Percentiles rank a stretch among this genome's conserved stretches.
These are phyloP conservation scores for Hortiboletus campestris DNA, from an alignment of 768 basidiomycete genomes.

Conservation along the genomic window DNA sequence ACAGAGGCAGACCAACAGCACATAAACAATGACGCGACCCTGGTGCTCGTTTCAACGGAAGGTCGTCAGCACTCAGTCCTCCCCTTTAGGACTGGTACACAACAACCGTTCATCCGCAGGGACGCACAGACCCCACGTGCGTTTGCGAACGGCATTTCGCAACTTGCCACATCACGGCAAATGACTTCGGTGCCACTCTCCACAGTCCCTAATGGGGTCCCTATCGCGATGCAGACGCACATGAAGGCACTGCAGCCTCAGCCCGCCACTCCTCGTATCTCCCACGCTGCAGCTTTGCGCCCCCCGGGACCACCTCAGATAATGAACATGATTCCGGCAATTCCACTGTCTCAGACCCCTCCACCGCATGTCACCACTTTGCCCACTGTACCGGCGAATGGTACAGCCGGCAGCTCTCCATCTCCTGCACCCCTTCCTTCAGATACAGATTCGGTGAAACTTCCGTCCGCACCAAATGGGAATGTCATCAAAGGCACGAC, in stretches of 20 bases:
- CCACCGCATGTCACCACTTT: constrained; percentile 31
- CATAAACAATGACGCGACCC: constrained; percentile 50
- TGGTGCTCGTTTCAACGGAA: constrained; percentile 43
- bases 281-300: constrained; percentile 40
- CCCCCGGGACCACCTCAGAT: constrained; percentile 38
- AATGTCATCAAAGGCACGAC: constrained; percentile 28
- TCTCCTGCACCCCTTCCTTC: constrained; percentile 40
- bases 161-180: constrained; percentile 21
- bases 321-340: constrained; percentile 32
- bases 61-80: constrained; percentile 50
- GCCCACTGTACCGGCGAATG: constrained; percentile 31
- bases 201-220: constrained; percentile 42
- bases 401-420: constrained; percentile 30
- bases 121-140: constrained; percentile 23
- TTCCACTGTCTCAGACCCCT: constrained; percentile 32
- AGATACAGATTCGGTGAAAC: constrained; percentile 39
- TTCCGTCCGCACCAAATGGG: constrained; percentile 16
- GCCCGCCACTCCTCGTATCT: constrained; percentile 50
- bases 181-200: constrained; percentile 23
- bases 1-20: constrained; percentile 51
- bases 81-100: constrained; percentile 43
- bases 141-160: constrained; percentile 28
- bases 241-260: constrained; percentile 61
- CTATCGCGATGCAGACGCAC: constrained; percentile 59
- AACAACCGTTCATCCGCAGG: constrained; percentile 29